phyloP scores from a whole-genome alignment of 176 grass and related monocot genomes.

The Secale cereale region DNA sequence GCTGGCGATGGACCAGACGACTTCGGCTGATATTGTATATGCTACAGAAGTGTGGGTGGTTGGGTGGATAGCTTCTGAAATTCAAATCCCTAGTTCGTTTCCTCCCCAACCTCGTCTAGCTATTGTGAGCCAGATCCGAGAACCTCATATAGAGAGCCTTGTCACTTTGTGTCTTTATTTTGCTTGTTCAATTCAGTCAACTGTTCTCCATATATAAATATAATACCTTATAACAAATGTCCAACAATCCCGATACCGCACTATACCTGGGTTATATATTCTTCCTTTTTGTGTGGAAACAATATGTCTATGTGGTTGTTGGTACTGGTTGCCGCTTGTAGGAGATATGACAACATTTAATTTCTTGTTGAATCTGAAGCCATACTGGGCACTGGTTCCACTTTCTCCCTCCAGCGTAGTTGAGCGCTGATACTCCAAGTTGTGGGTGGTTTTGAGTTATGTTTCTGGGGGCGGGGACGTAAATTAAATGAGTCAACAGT shows the following conservation, averaged over 20 bases:
- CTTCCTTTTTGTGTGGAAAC: neutral
- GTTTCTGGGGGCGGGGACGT: too few relatives aligned
- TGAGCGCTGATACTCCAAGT: neutral
- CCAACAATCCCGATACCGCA: slow-evolving; percentile 5
- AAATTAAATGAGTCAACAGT: too few relatives aligned
- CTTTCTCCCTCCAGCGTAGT: neutral
- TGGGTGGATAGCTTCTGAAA: too few relatives aligned
- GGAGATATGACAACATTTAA: neutral
- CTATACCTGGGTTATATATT: neutral
- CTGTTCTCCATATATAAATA: neutral
- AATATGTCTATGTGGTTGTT: neutral
- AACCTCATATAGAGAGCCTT: neutral
- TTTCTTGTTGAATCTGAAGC: neutral
- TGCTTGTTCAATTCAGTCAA: slow-evolving; percentile 5
- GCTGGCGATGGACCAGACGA: too few relatives aligned
- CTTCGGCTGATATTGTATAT: too few relatives aligned
- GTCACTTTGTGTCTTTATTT: neutral
- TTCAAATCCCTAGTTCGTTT: too few relatives aligned
- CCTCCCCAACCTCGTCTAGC: too few relatives aligned
- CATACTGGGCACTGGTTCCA: neutral
- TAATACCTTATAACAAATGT: slow-evolving; percentile 8
- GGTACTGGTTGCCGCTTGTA: neutral
- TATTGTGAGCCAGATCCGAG: too few relatives aligned
- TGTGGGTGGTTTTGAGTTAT: too few relatives aligned
- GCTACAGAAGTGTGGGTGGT: too few relatives aligned